Conservation (phyloP, 352 stramenopile genomes). For the Thraustotheca clavata region DNA sequence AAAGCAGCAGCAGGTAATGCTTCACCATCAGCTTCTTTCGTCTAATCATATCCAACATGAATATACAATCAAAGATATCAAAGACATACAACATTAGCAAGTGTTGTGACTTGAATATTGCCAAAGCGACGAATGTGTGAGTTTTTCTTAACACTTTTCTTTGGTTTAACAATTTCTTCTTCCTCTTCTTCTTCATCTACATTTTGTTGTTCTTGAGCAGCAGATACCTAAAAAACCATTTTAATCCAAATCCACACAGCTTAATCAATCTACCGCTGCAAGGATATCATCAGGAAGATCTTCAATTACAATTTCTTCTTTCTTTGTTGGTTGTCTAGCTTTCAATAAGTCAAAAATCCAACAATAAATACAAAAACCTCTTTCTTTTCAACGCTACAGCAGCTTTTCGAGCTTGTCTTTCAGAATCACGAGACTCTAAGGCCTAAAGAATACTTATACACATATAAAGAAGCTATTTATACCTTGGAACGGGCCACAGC, state of each 20-base stretch:
- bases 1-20: background rate
- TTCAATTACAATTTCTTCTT: background rate
- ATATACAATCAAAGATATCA: background rate
- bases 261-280: background rate
- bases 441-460: background rate
- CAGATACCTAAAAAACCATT: background rate
- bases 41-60: background rate
- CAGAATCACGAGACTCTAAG: constrained; percentile 10
- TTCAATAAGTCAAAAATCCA: background rate
- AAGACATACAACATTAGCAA: background rate
- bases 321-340: background rate
- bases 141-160: background rate
- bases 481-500: constrained; percentile 19
- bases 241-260: background rate
- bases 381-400: background rate
- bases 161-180: background rate
- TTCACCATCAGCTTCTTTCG: background rate
- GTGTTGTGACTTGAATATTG: constrained; percentile 14
- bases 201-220: background rate
- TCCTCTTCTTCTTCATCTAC: constrained; percentile 1
- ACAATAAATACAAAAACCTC: background rate
- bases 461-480: background rate
- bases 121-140: constrained; percentile 17
- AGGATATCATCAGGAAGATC: constrained; percentile 9
- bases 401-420: constrained; percentile 17